These are phyloP conservation scores for Asterochloris erici DNA, from an alignment of 139 green algal genomes.

Conservation along the genomic window DNA sequence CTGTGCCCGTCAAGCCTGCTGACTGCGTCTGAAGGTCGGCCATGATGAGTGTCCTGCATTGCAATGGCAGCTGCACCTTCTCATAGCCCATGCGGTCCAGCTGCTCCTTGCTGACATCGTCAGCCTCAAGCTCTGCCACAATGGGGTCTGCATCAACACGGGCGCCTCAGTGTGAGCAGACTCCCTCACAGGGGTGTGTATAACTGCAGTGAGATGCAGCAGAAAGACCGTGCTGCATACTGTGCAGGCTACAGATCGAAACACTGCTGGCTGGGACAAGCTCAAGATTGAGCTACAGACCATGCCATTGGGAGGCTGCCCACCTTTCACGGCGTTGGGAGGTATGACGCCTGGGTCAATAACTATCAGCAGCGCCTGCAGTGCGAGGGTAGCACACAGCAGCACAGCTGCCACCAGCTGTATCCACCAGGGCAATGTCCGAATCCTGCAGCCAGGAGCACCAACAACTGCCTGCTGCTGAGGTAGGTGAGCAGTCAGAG, in stretches of 20 bases:
- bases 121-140: constrained; percentile 1
- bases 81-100: constrained; percentile 8
- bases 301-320: neutral
- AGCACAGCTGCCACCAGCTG: constrained; percentile 18
- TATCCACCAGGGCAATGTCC: constrained; percentile 29
- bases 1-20: neutral
- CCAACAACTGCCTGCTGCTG: no score
- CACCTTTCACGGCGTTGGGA: constrained; percentile 14
- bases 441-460: constrained; percentile 9
- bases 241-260: neutral
- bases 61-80: constrained; percentile 1
- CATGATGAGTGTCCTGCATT: neutral
- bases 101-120: constrained; percentile 7
- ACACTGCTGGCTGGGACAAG: neutral
- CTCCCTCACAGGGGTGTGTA: constrained; percentile 14
- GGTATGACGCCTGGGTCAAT: constrained; percentile 30
- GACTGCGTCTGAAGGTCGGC: neutral
- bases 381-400: neutral
- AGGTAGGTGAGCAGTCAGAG: no score
- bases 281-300: neutral
- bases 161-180: neutral
- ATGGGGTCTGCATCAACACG: constrained; percentile 13
- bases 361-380: constrained; percentile 20
- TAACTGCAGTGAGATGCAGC: constrained; percentile 1
- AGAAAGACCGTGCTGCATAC: neutral